Base-by-base conservation (phyloP, 148 eudicot genomes). In the Rhododendron henanense region DNA sequence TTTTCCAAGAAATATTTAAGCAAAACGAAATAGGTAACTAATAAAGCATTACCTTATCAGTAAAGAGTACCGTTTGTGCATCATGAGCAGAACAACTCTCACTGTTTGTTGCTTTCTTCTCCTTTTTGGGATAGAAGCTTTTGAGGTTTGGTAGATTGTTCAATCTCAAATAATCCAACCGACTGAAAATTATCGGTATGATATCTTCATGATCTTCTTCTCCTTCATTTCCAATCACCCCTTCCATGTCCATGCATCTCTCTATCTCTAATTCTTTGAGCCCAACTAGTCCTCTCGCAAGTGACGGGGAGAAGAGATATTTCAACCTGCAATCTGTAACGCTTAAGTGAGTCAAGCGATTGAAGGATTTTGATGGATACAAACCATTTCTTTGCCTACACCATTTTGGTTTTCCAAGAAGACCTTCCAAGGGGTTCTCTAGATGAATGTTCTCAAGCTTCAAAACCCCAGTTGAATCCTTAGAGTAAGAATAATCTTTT, bases 161-260 rank as follows among this genome's bases (percentile, higher is more conserved):
- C 67, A 61, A 61, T 0, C 0, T 0, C 67, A 61, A 61, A 0
- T 0, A 0, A 5, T 21, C 1, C 67, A 61, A 21, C 69, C 10
- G 28, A 23, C 28, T 1, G 69, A 61, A 61, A 19, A 0, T 59
- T 19, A 59, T 19, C 11, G 41, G 41, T 4, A 23, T 4, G 28
- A 23, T 23, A n/a, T n/a, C n/a, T n/a, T n/a, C n/a, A n/a, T n/a
- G n/a, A 23, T 61, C 69, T 1, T 21, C 10, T 2, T 61, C 69
- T 61, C 28, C 69, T 61, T 61, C 69, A 61, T 23, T 23, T 61
- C 69, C 28, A 61, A 61, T 61, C 11, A 61, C 69, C 21, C 11
- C 69, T 61, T 61, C 69, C 69, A 61, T 23, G 69, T 7, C 25
- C 25, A 0, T 61, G 69, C 69, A 61, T 0, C 28, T 2, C 10